Evolutionary conservation across 306 rosid species (phyloP).

Genomic region (Coriaria nepalensis): DNA sequence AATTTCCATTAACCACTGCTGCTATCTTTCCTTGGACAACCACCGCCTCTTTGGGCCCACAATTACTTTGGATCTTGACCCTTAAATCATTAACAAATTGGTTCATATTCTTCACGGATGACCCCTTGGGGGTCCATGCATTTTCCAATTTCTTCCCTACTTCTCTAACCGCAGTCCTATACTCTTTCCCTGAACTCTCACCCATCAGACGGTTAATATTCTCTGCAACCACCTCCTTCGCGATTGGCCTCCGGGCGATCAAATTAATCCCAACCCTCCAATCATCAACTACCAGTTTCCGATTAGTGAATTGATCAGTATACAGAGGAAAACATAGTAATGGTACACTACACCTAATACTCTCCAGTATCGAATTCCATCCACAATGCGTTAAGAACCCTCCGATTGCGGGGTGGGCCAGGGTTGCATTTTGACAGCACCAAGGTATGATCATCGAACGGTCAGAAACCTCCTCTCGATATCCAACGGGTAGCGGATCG

Average conservation of each 20-base stretch:
- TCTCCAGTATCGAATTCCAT: conserved; percentile 50
- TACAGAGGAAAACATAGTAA: conserved; percentile 38
- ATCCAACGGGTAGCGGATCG: conserved; percentile 34
- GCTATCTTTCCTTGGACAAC: background rate
- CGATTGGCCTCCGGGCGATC: conserved; percentile 5
- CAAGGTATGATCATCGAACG: conserved; percentile 34
- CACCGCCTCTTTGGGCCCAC: no score
- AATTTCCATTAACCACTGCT: background rate
- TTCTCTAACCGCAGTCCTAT: conserved; percentile 17
- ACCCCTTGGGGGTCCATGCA: conserved; percentile 28
- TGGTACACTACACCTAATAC: conserved; percentile 37
- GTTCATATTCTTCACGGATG: conserved; percentile 28
- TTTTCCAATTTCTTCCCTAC: conserved; percentile 20
- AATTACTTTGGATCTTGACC: background rate
- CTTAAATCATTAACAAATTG: conserved; percentile 23
- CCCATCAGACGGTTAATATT: conserved; percentile 29
- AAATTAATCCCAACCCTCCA: conserved; percentile 47
- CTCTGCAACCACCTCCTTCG: conserved; percentile 18
- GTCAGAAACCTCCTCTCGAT: conserved; percentile 14
- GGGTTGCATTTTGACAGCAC: conserved; percentile 36
- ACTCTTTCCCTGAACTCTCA: conserved; percentile 18
- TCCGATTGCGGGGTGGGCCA: conserved; percentile 37
- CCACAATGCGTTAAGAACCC: conserved; percentile 54
- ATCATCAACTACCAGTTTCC: conserved; percentile 45
- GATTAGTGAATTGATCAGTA: conserved; percentile 54